Base-by-base conservation (phyloP, 2,329 filamentous ascomycete species). In the Alternaria ventricosa region DNA sequence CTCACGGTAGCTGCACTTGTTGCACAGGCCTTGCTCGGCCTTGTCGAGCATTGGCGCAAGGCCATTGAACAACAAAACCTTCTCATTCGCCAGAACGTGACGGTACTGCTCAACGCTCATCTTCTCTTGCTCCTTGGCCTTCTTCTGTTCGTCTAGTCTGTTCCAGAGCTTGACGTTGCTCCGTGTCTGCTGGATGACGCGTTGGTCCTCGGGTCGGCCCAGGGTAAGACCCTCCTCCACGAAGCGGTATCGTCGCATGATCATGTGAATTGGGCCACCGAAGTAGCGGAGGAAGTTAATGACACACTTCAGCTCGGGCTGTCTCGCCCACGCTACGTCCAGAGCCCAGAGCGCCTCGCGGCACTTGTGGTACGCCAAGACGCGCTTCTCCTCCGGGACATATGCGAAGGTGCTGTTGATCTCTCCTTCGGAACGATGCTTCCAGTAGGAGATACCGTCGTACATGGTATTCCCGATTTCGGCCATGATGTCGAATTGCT, bases 401-500 rank as follows among this genome's bases (percentile, higher is more conserved):
- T 79, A 78, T 20, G 72, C 73, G 43, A 78, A 79, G 2, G 75
- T 78, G 66, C 61, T 76, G 65, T 79, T 78, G 11, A 75, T 78
- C 61, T 79, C 76, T 11, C 76, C 75, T 55, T 79, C 78, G 25
- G 67, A 62, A 9, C 76, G 73, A 58, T 79, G 77, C 71, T 79
- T 79, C 68, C 63, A 78, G 65, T 76, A 79, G 6, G 75, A 67
- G 10, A 77, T 66, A 11, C 75, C 73, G 43, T 79, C 77, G 64
- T 79, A 79, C 36, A 78, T 61, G 9, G 69, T 72, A 43, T 71
- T 71, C 2, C 70, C 71, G 6, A 79, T 66, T 64, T 78, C 74
- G 22, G 72, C 36, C 50, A 63, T 27, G 18, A 63, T 53, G 27
- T 63, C 61, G 23, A 54, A 61, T 30, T 63, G 47, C 4, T 46